Evolutionary conservation across 1,139 yeast genomes (phyloP).

Genomic region (Lizanozyma gosingica): DNA sequence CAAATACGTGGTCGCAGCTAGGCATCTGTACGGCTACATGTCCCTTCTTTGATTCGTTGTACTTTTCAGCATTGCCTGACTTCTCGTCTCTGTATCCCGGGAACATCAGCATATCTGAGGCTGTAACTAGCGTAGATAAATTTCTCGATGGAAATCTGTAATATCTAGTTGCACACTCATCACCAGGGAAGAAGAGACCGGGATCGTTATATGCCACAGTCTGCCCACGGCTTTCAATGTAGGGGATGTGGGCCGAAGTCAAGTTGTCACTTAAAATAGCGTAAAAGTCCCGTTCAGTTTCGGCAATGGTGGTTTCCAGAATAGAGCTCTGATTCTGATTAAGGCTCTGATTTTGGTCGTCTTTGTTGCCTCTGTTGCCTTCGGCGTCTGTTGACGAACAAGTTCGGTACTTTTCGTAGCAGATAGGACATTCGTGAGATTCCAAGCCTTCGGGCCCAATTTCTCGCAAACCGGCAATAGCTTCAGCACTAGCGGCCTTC

Average conservation of each 20-base stretch:
- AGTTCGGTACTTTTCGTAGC: constrained; percentile 33
- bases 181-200: constrained; percentile 29
- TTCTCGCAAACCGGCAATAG: constrained; percentile 24
- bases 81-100: constrained; percentile 20
- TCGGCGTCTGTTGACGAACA: too few relatives aligned
- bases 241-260: background rate
- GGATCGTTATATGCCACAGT: constrained; percentile 24
- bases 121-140: constrained; percentile 15
- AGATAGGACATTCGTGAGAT: constrained; percentile 32
- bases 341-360: background rate
- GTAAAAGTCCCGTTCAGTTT: background rate
- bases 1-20: constrained; percentile 33
- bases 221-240: background rate
- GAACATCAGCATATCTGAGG: constrained; percentile 20
- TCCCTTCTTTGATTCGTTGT: constrained; percentile 11
- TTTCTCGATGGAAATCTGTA: constrained; percentile 27
- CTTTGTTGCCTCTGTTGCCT: background rate
- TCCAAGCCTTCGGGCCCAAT: constrained; percentile 15
- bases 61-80: constrained; percentile 2
- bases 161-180: constrained; percentile 21
- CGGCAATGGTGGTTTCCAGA: background rate
- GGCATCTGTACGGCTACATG: constrained; percentile 40
- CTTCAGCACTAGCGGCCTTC: constrained; percentile 30
- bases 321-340: background rate
- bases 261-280: background rate